phyloP scores from a whole-genome alignment of 1,139 yeast genomes.

The Candida dubliniensis region DNA sequence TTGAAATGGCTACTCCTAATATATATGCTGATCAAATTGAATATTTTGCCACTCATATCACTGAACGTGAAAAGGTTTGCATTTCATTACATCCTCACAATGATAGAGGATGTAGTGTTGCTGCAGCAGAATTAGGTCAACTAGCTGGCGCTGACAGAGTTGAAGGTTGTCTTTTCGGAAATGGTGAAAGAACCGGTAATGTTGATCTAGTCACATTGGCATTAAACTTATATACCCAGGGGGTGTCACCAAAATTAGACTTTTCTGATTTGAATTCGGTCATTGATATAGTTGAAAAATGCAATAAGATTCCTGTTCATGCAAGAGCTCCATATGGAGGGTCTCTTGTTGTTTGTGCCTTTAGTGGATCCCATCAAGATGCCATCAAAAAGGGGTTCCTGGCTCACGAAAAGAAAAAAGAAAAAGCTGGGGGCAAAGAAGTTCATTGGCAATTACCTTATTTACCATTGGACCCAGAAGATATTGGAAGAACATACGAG shows the following conservation, averaged over 20 bases:
- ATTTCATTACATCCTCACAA: slow-evolving; percentile 51
- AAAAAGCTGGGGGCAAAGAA: slow-evolving; percentile 23
- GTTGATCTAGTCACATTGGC: slow-evolving; percentile 51
- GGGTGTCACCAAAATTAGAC: slow-evolving; percentile 45
- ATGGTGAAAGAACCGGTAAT: slow-evolving; percentile 53
- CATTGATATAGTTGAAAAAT: slow-evolving; percentile 45
- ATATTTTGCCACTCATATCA: slow-evolving; percentile 41
- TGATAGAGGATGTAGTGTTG: slow-evolving; percentile 53
- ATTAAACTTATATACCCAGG: slow-evolving; percentile 48
- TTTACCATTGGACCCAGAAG: slow-evolving; percentile 51
- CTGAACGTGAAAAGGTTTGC: slow-evolving; percentile 46
- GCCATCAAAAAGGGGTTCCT: slow-evolving; percentile 51
- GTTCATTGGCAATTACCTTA: slow-evolving; percentile 45
- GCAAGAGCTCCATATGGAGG: slow-evolving; percentile 53
- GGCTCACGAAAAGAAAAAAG: slow-evolving; percentile 29
- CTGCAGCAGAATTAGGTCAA: slow-evolving; percentile 50
- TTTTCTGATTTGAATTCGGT: slow-evolving; percentile 43
- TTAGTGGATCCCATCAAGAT: slow-evolving; percentile 52
- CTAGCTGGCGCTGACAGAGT: slow-evolving; percentile 54
- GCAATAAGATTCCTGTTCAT: slow-evolving; percentile 49
- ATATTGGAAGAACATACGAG: slow-evolving; percentile 50
- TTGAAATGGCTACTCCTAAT: slow-evolving; percentile 49
- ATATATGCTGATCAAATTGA: slow-evolving; percentile 54
- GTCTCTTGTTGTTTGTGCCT: slow-evolving; percentile 50
- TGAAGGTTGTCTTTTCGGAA: slow-evolving; percentile 51